Evolutionary conservation across 2,329 filamentous ascomycete species (phyloP).

Genomic region (Phialemoniopsis sp.): DNA sequence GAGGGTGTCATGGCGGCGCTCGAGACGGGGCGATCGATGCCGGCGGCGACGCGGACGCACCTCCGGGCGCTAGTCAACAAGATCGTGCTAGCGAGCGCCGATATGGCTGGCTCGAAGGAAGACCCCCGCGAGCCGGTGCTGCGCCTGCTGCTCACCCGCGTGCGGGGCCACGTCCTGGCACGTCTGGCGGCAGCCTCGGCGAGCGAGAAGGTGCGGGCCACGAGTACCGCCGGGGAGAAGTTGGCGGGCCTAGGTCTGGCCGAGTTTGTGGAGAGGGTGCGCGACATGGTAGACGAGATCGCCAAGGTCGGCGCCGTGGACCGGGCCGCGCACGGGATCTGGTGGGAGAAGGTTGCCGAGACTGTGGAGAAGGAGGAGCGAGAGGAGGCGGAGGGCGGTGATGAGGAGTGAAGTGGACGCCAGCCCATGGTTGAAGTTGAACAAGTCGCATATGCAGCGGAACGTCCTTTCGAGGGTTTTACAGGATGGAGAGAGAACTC

Average conservation of each 20-base stretch:
- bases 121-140: conserved; percentile 54
- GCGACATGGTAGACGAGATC: conserved; percentile 66
- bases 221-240: conserved; percentile 65
- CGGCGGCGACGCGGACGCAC: conserved; percentile 54
- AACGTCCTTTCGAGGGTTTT: too few species aligned
- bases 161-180: conserved; percentile 62
- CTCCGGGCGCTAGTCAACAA: conserved; percentile 54
- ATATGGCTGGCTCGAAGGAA: conserved; percentile 29
- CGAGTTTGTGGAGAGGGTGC: conserved; percentile 68
- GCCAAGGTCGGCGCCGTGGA: conserved; percentile 63
- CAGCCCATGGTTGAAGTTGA: too few species aligned
- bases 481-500: too few species aligned
- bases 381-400: neutral
- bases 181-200: conserved; percentile 63
- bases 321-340: conserved; percentile 60
- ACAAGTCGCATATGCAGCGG: too few species aligned
- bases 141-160: conserved; percentile 62
- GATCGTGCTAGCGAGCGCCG: conserved; percentile 45
- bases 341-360: conserved; percentile 66
- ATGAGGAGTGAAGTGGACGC: too few species aligned
- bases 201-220: conserved; percentile 66
- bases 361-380: conserved; percentile 42
- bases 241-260: conserved; percentile 66
- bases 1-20: conserved; percentile 60
- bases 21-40: conserved; percentile 61